Evolutionary conservation across 805 yeast species (phyloP).

Genomic region (Sugiyamaella lignohabitans): DNA sequence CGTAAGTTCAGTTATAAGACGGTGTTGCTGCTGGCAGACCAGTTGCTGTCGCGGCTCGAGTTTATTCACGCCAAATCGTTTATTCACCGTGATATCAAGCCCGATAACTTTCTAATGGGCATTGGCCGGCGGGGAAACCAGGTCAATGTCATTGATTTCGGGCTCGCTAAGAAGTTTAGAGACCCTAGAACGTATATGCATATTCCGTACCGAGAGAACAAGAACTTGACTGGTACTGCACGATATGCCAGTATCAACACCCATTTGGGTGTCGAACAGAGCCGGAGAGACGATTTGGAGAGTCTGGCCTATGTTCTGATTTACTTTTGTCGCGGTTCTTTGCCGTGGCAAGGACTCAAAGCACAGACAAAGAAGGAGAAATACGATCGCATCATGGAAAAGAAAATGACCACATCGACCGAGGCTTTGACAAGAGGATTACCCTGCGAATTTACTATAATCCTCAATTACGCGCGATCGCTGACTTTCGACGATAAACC

Average conservation of each 20-base stretch:
- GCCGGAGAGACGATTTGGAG: slow-evolving; percentile 94
- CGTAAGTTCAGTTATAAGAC: slow-evolving; percentile 91
- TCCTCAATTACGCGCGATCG: slow-evolving; percentile 82
- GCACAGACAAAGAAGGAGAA: slow-evolving; percentile 97
- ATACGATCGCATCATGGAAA: slow-evolving; percentile 92
- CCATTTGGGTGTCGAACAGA: slow-evolving; percentile 94
- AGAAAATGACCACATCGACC: slow-evolving; percentile 84
- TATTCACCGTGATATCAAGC: slow-evolving; percentile 77
- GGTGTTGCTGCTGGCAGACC: slow-evolving; percentile 87
- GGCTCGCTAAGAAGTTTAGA: slow-evolving; percentile 86
- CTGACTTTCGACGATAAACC: slow-evolving; percentile 95
- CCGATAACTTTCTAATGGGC: slow-evolving; percentile 81
- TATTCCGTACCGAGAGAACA: slow-evolving; percentile 93
- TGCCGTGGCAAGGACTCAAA: slow-evolving; percentile 98
- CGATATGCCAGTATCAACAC: slow-evolving; percentile 94
- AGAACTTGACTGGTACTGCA: slow-evolving; percentile 95
- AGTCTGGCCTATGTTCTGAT: slow-evolving; percentile 90
- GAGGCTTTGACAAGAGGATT: slow-evolving; percentile 84
- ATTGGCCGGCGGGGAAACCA: slow-evolving; percentile 92
- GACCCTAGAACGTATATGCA: slow-evolving; percentile 92
- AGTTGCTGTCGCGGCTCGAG: slow-evolving; percentile 87
- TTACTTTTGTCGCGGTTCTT: slow-evolving; percentile 89
- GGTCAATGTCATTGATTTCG: slow-evolving; percentile 90
- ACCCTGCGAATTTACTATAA: slow-evolving; percentile 83
- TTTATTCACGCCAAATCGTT: slow-evolving; percentile 93